Base-by-base conservation (phyloP, 805 yeast species). In the Barnettozyma salicaria region DNA sequence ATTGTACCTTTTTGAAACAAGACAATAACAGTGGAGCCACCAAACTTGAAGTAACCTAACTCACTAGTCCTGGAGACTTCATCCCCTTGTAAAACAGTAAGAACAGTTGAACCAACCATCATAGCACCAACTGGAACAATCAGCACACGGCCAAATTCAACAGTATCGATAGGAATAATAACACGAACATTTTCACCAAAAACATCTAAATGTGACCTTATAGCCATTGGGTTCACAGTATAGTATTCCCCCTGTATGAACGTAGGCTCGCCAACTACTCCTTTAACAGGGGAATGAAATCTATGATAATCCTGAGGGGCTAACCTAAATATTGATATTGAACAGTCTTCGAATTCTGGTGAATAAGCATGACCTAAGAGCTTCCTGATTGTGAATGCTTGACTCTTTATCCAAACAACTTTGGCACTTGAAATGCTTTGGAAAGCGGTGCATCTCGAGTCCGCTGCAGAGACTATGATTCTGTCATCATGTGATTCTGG, bases 261-360 rank as follows among this genome's bases (percentile, higher is more conserved):
- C 32, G 67, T 67, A 12, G 90, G 79, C 40, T 74, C 67, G 1
- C 83, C 82, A 23, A 92, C 60, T 0, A 55, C 55, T 2, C 97
- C 97, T 41, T 71, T 73, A 3, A 92, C 89, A 0, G 97, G 96
- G 12, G 76, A 70, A 57, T 90, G 98, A 59, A 90, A 89, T 30
- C 98, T 65, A 55, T 90, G 98, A 54, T 90, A 90, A 57, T 90
- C 98, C 56, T 90, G 98, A 1, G 98, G 98, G 0, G 98, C 97
- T 29, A 90, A 64, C 40, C 98, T 64, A 58, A 90, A 90, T 2
- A 90, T 74, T 0, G 82, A 89, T 29, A 89, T 59, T 4, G 88
- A 65, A 7, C 58, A 49, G 23, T 62, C 58, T 25, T 70, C 71
- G 44, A 72, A 74, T 9, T 46, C 43, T 10, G 72, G 65, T 26